phyloP scores from a whole-genome alignment of 148 eudicot genomes.

The Euryodendron excelsum region DNA sequence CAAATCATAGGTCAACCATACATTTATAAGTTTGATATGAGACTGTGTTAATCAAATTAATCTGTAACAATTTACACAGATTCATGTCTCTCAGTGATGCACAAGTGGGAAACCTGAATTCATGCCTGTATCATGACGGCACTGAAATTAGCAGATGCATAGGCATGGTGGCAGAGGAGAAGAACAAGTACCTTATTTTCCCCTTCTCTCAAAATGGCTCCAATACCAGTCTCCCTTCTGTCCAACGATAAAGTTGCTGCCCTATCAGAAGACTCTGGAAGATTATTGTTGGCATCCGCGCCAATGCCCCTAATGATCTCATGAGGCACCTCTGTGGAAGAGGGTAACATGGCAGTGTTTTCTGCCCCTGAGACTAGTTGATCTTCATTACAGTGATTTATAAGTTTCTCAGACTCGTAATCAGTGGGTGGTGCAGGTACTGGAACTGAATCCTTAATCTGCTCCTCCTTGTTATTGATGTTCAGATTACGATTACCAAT shows the following conservation, averaged over 20 bases:
- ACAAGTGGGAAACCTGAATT: background rate
- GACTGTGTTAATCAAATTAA: background rate
- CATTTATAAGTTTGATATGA: background rate
- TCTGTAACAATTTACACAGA: background rate
- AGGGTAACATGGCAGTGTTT: conserved; percentile 18
- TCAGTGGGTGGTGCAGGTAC: conserved; percentile 16
- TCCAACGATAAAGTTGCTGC: conserved; percentile 22
- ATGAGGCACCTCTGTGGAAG: conserved; percentile 23
- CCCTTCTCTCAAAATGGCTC: conserved; percentile 29
- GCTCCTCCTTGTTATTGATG: conserved; percentile 19
- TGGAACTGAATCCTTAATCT: conserved; percentile 21
- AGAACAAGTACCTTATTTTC: conserved; percentile 3
- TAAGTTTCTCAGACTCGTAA: conserved; percentile 30
- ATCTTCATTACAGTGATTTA: conserved; percentile 21
- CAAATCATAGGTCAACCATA: background rate
- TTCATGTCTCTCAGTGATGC: background rate
- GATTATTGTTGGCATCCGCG: conserved; percentile 16
- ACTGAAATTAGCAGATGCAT: background rate
- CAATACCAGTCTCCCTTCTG: conserved; percentile 33
- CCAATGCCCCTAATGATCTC: conserved; percentile 19
- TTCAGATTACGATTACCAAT: conserved; percentile 17
- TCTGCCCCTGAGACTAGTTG: conserved; percentile 28
- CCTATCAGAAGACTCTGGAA: conserved; percentile 23
- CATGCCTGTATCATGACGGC: background rate
- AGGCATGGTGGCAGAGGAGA: background rate